A percentile compares a stretch with the other conserved stretches of the same genome.
phyloP scores from a whole-genome alignment of 352 stramenopile genomes.

The Globisporangium carolinianum region DNA sequence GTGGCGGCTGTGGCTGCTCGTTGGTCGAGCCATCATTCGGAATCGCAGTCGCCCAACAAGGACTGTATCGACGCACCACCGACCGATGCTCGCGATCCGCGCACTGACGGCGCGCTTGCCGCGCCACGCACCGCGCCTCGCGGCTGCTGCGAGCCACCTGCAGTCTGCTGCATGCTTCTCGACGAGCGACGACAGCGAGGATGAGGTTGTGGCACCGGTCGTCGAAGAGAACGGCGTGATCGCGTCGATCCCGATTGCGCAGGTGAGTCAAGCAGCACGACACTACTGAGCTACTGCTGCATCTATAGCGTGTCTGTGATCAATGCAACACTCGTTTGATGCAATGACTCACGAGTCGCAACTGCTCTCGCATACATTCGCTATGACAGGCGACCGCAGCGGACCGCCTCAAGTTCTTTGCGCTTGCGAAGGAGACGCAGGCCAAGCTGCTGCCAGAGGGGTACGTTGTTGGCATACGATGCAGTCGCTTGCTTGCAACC shows the following conservation, averaged over 20 bases:
- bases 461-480: constrained; percentile 11
- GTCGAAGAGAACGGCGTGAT: constrained; percentile 40
- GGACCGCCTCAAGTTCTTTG: constrained; percentile 76
- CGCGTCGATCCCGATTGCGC: constrained; percentile 43
- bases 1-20: constrained; percentile 10
- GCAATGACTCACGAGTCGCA: too few relatives aligned
- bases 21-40: constrained; percentile 11
- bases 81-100: constrained; percentile 49
- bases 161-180: constrained; percentile 30
- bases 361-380: too few relatives aligned
- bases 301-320: not conserved
- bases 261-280: constrained; percentile 19
- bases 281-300: not conserved
- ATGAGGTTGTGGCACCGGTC: constrained; percentile 12
- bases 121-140: constrained; percentile 19
- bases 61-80: constrained; percentile 1
- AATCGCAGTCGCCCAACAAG: not conserved
- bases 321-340: too few relatives aligned
- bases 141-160: constrained; percentile 7
- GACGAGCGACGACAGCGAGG: constrained; percentile 14
- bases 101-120: constrained; percentile 35
- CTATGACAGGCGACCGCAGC: constrained; percentile 40
- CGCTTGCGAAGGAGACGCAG: constrained; percentile 68
- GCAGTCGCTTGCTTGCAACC: too few relatives aligned
- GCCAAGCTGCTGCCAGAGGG: constrained; percentile 67